These are phyloP conservation scores for Zygoascus biomembranicola DNA, from an alignment of 805 yeast species.

Conservation along the genomic window DNA sequence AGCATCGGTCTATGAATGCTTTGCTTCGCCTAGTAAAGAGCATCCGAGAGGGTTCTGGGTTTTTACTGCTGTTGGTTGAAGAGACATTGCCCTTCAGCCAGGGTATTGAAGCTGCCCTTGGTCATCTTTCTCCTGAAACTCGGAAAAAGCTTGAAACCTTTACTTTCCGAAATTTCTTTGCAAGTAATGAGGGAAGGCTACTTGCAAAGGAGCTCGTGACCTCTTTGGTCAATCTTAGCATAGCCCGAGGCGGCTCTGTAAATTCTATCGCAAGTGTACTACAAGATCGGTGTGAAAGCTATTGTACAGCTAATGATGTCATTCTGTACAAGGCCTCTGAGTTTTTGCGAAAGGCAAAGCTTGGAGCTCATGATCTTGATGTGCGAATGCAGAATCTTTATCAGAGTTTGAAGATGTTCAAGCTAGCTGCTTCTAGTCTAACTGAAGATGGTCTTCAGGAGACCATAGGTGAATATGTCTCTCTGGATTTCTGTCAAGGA, in stretches of 20 bases:
- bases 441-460: slow-evolving; percentile 74
- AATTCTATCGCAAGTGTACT: slow-evolving; percentile 80
- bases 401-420: slow-evolving; percentile 68
- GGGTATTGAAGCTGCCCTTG: slow-evolving; percentile 59
- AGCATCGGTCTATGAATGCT: slow-evolving; percentile 78
- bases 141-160: slow-evolving; percentile 61
- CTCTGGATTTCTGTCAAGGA: slow-evolving; percentile 71
- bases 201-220: slow-evolving; percentile 80
- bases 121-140: slow-evolving; percentile 56
- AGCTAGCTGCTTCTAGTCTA: slow-evolving; percentile 70
- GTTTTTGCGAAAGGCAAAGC: slow-evolving; percentile 78
- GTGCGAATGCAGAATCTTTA: slow-evolving; percentile 55
- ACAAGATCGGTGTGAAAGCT: slow-evolving; percentile 90
- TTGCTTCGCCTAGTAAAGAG: slow-evolving; percentile 65
- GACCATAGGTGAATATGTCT: slow-evolving; percentile 68
- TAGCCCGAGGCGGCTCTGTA: slow-evolving; percentile 85
- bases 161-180: slow-evolving; percentile 67
- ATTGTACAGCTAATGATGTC: slow-evolving; percentile 90
- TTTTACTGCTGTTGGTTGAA: slow-evolving; percentile 70
- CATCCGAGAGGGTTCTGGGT: slow-evolving; percentile 85
- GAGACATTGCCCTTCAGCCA: slow-evolving; percentile 38
- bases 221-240: slow-evolving; percentile 80
- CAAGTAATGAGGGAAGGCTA: slow-evolving; percentile 54
- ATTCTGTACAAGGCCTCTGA: slow-evolving; percentile 91
- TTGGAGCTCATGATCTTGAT: slow-evolving; percentile 60